Conservation (phyloP, 2,329 filamentous ascomycete species). For the Tolypocladium amazonense region DNA sequence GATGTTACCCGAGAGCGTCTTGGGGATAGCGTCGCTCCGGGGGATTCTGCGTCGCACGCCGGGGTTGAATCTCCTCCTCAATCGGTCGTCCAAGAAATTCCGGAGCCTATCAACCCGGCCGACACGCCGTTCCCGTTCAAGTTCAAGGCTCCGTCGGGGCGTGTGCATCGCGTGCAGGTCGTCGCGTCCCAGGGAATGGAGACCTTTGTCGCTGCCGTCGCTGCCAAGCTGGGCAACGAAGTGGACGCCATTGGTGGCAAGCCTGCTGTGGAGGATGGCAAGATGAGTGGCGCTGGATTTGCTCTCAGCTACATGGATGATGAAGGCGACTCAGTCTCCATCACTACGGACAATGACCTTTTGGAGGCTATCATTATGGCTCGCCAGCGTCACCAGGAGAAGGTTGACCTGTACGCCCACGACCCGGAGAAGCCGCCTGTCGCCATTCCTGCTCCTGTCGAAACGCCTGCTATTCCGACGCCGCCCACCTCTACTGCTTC, state of each 20-base stretch:
- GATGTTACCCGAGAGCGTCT: conserved; percentile 62
- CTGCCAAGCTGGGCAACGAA: conserved; percentile 76
- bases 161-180: conserved; percentile 86
- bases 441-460: conserved; percentile 42
- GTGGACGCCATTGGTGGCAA: conserved; percentile 73
- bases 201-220: conserved; percentile 67
- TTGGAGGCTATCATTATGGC: conserved; percentile 82
- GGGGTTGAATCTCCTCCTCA: conserved; percentile 69
- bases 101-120: conserved; percentile 44
- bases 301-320: conserved; percentile 94
- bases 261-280: conserved; percentile 69
- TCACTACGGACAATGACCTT: conserved; percentile 90
- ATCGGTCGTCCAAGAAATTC: conserved; percentile 43
- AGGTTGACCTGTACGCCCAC: conserved; percentile 95
- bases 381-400: conserved; percentile 67
- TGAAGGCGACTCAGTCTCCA: conserved; percentile 91
- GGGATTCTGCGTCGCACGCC: conserved; percentile 89
- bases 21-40: conserved; percentile 75
- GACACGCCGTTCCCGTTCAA: conserved; percentile 92
- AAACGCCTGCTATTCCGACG: conserved; percentile 29
- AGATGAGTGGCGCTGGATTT: conserved; percentile 67
- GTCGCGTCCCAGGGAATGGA: conserved; percentile 69
- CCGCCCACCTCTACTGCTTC: conserved; percentile 37
- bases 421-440: conserved; percentile 83
- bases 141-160: conserved; percentile 93